Percentiles rank a stretch among this genome's conserved stretches.
Conservation (phyloP, 257 asterid species). For the Pogostemon cablin region DNA sequence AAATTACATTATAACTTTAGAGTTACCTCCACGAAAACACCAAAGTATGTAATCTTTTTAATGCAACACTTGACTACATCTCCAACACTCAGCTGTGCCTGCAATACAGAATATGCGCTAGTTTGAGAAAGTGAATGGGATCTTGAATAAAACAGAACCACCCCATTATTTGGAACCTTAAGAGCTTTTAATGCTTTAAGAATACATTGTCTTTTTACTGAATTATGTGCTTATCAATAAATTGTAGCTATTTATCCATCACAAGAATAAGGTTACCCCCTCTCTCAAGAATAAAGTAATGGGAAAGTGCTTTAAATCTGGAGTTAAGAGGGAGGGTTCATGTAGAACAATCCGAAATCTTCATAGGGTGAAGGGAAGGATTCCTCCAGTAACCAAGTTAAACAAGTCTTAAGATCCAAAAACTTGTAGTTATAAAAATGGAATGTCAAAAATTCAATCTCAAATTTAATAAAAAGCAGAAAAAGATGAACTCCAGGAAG, state of each 20-base stretch:
- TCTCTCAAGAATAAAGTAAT: not conserved
- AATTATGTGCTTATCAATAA: not conserved
- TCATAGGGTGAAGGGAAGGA: conserved; percentile 4
- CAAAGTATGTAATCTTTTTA: conserved; percentile 86
- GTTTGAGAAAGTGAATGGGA: conserved; percentile 21
- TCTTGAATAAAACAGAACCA: not conserved
- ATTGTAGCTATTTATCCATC: not conserved
- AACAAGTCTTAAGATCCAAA: not conserved
- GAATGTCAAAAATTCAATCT: not conserved
- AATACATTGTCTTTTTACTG: not conserved
- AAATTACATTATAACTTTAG: conserved; percentile 8
- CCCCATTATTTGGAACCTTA: conserved; percentile 8
- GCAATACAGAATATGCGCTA: conserved; percentile 38
- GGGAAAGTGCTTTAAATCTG: not conserved
- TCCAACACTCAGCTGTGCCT: conserved; percentile 79
- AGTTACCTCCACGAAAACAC: conserved; percentile 91
- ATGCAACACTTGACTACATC: conserved; percentile 88
- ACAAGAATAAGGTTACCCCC: not conserved
- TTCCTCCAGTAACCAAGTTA: not conserved
- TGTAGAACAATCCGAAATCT: not conserved
- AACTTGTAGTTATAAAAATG: not conserved
- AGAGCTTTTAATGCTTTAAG: conserved; percentile 13
- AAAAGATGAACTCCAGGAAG: not conserved
- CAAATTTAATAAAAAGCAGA: not conserved
- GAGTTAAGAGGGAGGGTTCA: not conserved